These are phyloP conservation scores for Venturia aucupariae DNA, from an alignment of 2,329 filamentous ascomycete species.

Conservation along the genomic window DNA sequence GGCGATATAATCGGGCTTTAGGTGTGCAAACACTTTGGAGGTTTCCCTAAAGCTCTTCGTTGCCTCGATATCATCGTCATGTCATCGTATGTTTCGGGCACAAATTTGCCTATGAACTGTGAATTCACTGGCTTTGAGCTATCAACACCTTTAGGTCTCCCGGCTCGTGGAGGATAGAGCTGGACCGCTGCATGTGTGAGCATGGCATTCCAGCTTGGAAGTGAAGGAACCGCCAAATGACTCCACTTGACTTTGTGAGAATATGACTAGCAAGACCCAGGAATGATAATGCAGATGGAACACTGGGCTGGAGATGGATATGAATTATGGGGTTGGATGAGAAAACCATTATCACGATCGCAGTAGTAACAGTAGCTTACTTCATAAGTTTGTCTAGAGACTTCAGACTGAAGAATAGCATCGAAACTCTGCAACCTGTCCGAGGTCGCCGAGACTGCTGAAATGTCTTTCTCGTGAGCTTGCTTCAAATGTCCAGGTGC, in stretches of 20 bases:
- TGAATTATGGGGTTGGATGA: background rate
- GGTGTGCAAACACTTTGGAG: background rate
- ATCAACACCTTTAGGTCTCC: background rate
- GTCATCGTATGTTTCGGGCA: background rate
- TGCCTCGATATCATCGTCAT: background rate
- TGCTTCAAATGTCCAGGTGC: no score
- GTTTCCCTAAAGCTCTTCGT: background rate
- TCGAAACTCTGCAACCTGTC: background rate
- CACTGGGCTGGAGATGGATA: background rate
- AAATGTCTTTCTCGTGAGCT: no score
- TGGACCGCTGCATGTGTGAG: no score
- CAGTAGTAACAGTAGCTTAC: background rate
- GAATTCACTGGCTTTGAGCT: background rate
- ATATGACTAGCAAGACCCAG: background rate
- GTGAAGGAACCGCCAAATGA: no score
- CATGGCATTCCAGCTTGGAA: no score
- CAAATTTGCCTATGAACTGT: background rate
- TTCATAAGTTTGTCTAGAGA: background rate
- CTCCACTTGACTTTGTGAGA: background rate
- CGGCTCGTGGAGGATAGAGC: background rate
- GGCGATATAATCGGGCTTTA: constrained; percentile 19
- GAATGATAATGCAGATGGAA: background rate
- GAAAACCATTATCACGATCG: background rate
- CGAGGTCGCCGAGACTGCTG: no score
- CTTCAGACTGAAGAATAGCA: background rate